Percentiles rank a stretch among this genome's conserved stretches.
phyloP scores from a whole-genome alignment of 345 rosid species.

The Sonneratia caseolaris region DNA sequence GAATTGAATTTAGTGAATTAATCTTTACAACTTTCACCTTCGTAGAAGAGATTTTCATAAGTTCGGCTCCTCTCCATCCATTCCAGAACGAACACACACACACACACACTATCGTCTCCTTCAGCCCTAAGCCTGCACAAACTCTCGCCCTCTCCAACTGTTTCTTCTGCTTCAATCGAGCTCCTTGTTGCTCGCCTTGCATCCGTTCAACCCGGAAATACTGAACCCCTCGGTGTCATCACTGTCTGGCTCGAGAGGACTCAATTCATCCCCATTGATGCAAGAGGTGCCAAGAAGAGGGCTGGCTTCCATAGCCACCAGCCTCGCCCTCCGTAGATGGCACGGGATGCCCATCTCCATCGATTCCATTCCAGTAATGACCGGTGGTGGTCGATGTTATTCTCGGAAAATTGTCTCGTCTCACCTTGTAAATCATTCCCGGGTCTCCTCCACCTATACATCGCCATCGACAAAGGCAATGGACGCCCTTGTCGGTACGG shows the following conservation, averaged over 20 bases:
- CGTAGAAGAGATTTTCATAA: conserved; percentile 18
- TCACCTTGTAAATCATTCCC: conserved; percentile 5
- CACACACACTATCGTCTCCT: conserved; percentile 16
- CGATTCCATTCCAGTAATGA: conserved; percentile 25
- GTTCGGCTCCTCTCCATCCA: conserved; percentile 21
- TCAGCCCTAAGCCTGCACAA: conserved; percentile 16
- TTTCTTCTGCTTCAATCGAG: conserved; percentile 23
- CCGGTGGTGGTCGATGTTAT: conserved; percentile 13
- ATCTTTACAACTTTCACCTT: conserved; percentile 5
- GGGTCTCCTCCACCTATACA: not conserved
- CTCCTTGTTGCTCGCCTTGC: conserved; percentile 14
- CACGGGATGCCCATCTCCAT: conserved; percentile 15
- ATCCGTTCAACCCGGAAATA: conserved; percentile 10
- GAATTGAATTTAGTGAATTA: not conserved
- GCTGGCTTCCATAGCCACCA: conserved; percentile 20
- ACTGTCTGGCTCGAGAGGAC: conserved; percentile 10
- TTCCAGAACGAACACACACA: conserved; percentile 14
- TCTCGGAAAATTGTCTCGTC: conserved; percentile 16
- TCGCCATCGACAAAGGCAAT: conserved; percentile 22
- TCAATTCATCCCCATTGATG: conserved; percentile 9
- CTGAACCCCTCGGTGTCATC: not conserved
- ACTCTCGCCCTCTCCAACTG: conserved; percentile 17
- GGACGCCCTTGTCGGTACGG: conserved; percentile 9
- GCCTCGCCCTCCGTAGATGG: conserved; percentile 19
- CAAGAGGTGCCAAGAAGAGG: conserved; percentile 20